Evolutionary conservation across 306 rosid species (phyloP).

Genomic region (Prunus mume): DNA sequence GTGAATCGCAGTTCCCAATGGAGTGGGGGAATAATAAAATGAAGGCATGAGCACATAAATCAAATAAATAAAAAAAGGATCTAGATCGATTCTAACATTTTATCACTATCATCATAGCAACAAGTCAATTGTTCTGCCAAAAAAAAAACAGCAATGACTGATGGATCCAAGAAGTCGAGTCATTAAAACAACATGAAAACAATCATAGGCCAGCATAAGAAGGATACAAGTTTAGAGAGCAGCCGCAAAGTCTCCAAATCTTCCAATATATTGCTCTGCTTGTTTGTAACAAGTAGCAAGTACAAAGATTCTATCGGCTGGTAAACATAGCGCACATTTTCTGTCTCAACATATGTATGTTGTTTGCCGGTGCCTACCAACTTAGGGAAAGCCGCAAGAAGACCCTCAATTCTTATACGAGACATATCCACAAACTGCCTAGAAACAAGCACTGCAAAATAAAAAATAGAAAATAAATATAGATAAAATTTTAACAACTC

Average conservation of each 20-base stretch:
- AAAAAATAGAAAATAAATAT: neutral
- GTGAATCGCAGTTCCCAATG: neutral
- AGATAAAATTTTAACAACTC: neutral
- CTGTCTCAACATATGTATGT: slow-evolving; percentile 93
- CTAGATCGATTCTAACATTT: slow-evolving; percentile 7
- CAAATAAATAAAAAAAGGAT: neutral
- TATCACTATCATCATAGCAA: neutral
- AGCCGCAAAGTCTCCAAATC: slow-evolving; percentile 93
- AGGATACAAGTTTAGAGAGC: slow-evolving; percentile 96
- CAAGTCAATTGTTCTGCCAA: neutral
- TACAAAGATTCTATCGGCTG: slow-evolving; percentile 93
- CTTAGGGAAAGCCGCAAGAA: slow-evolving; percentile 96
- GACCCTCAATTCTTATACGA: slow-evolving; percentile 95
- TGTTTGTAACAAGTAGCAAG: slow-evolving; percentile 94
- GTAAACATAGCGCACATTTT: slow-evolving; percentile 93
- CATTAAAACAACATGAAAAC: slow-evolving; percentile 7
- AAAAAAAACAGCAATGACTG: neutral
- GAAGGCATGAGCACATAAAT: slow-evolving; percentile 5
- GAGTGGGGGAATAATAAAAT: neutral
- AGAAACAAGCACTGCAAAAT: slow-evolving; percentile 78
- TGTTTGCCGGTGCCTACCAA: slow-evolving; percentile 94
- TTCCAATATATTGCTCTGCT: slow-evolving; percentile 92
- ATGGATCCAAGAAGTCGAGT: slow-evolving; percentile 15
- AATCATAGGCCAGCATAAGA: slow-evolving; percentile 26
- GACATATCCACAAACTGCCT: slow-evolving; percentile 93